Conservation (phyloP, 257 asterid genomes). For the Rhazya stricta region DNA sequence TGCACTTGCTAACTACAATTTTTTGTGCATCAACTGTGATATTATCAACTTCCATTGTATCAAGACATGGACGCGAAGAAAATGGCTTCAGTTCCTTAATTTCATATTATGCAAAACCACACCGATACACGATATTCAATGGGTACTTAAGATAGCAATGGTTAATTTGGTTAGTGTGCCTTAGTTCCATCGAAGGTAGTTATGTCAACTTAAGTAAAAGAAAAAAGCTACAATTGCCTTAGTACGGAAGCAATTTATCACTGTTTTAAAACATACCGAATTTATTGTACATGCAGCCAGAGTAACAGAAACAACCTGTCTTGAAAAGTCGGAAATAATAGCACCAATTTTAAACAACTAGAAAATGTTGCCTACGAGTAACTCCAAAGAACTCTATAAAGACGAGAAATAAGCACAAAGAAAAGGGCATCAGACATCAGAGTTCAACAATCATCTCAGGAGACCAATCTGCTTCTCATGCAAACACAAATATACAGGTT, state of each 20-base stretch:
- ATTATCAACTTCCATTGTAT: too few species aligned
- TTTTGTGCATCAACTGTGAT: too few species aligned
- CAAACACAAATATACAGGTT: constrained; percentile 32
- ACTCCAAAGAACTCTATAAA: neutral
- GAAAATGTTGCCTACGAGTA: neutral
- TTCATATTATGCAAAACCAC: too few species aligned
- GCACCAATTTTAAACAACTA: neutral
- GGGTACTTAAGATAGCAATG: too few species aligned
- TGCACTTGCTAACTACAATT: too few species aligned
- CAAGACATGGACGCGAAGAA: neutral
- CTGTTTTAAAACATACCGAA: neutral
- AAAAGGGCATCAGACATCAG: constrained; percentile 3
- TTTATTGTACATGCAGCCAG: neutral
- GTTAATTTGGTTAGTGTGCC: neutral
- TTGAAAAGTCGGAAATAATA: neutral
- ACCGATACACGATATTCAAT: too few species aligned
- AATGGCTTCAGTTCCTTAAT: neutral
- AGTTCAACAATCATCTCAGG: constrained; percentile 12
- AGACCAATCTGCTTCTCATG: constrained; percentile 18
- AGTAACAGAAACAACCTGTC: too few species aligned
- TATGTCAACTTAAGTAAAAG: neutral
- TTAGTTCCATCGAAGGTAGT: neutral
- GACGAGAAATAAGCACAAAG: neutral
- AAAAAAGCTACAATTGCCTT: neutral
- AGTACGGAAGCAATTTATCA: too few species aligned